Evolutionary conservation across 768 basidiomycete genomes (phyloP), one percentile per base, ranked within the genome.

Genomic region (Termitomyces sp.): DNA sequence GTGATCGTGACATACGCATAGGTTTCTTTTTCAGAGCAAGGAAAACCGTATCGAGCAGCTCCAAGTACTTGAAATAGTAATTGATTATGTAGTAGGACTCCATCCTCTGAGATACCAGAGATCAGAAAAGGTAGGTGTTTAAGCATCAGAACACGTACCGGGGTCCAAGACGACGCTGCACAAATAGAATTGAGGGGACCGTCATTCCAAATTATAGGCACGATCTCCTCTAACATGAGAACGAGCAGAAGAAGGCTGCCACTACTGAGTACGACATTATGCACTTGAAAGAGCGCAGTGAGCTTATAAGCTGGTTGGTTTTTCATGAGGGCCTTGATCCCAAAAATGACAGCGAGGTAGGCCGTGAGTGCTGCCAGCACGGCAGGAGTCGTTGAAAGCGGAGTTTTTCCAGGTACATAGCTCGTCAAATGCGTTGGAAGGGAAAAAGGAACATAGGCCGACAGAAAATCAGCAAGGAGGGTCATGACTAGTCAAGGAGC

Each of bases 31-130:
- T 99, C 69, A 98, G 78, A 11, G 92, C 92, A 66, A 99, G 86
- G 84, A 98, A 99, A 66, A 98, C 85, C 15, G 97, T 99, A 80
- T 98, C 97, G 65, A 96, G 74, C 61, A 98, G 86, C 77, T 99
- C 97, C 65, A 97, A 78, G 75, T 98, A 98, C 74, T 98, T 98
- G 86, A 97, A 93, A 77, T 89, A 95, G 79, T 98, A 99, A 81
- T 99, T 99, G 81, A 98, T 82, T 82, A 98, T 94, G 80, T 99
- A 98, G 80, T 92, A 98, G 70, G 95, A 90, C 78, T 98, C 91
- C 74, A 98, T 81, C 73, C 84, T 85, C 95, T 97, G n/a, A 15
- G n/a, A 28, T 22, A 69, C 9, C 28, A 28, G 7, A 33, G 15
- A 39, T 33, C 38, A 64, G 49, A 56, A 33, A 35, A 50, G 59